Percentiles rank a stretch among this genome's conserved stretches.
Conservation (phyloP, 768 basidiomycete species). For the Tephrocybe sp. region DNA sequence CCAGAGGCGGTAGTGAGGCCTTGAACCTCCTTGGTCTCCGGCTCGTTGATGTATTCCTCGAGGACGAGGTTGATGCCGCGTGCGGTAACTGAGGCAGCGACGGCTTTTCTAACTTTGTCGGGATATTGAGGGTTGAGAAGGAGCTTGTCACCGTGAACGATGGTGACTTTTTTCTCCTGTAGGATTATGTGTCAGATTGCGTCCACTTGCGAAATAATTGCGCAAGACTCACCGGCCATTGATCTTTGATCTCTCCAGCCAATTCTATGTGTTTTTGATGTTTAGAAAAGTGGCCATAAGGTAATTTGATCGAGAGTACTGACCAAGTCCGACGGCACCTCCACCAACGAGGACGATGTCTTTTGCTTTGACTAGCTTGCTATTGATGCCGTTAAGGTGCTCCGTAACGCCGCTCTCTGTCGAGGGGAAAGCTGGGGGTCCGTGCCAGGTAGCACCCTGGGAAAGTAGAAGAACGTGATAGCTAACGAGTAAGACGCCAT, state of each 20-base stretch:
- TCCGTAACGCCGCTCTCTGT: constrained; percentile 25
- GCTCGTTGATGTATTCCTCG: constrained; percentile 51
- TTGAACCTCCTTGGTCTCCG: constrained; percentile 37
- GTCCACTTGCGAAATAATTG: constrained; percentile 11
- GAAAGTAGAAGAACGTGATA: constrained; percentile 63
- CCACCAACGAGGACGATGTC: constrained; percentile 56
- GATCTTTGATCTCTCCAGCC: constrained; percentile 43
- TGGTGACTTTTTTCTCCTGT: constrained; percentile 53
- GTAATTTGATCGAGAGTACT: constrained; percentile 8
- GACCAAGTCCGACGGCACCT: constrained; percentile 54
- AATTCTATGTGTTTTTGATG: constrained; percentile 26
- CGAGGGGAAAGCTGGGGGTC: constrained; percentile 46
- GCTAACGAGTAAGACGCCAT: too few relatives aligned
- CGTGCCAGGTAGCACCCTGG: constrained; percentile 54
- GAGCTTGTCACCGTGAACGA: constrained; percentile 52
- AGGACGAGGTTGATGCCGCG: constrained; percentile 53
- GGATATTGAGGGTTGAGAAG: constrained; percentile 60
- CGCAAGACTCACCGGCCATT: constrained; percentile 35
- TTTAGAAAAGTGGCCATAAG: neutral
- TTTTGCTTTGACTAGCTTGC: constrained; percentile 34
- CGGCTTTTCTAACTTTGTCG: constrained; percentile 46
- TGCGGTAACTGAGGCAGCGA: constrained; percentile 36
- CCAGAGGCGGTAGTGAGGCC: constrained; percentile 50
- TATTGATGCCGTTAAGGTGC: constrained; percentile 27
- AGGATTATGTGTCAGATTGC: constrained; percentile 7